phyloP scores from a whole-genome alignment of 2,329 filamentous ascomycete genomes.

The Fusarium nanum region DNA sequence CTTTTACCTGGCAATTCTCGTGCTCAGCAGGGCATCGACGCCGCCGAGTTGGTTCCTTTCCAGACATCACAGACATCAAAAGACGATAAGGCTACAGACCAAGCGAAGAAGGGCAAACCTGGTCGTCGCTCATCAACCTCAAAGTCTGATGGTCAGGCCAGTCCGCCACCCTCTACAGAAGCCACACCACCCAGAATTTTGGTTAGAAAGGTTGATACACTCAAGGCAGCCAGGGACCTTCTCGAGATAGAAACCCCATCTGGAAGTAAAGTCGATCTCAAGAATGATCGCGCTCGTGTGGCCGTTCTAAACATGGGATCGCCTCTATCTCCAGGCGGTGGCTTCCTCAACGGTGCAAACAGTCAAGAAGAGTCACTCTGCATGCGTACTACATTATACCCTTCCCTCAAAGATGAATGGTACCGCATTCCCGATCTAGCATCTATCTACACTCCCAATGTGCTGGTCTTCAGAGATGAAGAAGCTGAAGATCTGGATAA shows the following conservation, averaged over 20 bases:
- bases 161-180: neutral
- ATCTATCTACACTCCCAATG: constrained; percentile 67
- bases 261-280: constrained; percentile 3
- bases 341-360: constrained; percentile 68
- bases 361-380: constrained; percentile 73
- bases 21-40: constrained; percentile 65
- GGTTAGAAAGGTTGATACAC: constrained; percentile 63
- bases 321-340: constrained; percentile 69
- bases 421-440: constrained; percentile 70
- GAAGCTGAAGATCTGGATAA: constrained; percentile 53
- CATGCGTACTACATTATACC: constrained; percentile 68
- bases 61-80: accelerated
- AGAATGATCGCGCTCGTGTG: constrained; percentile 50
- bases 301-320: constrained; percentile 74
- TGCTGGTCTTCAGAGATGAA: constrained; percentile 66
- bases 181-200: constrained; percentile 52
- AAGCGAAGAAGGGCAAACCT: constrained; percentile 39
- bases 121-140: constrained; percentile 1
- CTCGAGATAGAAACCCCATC: constrained; percentile 2
- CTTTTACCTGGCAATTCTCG: constrained; percentile 64
- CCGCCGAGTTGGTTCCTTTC: constrained; percentile 57
- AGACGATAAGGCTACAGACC: constrained; percentile 2
- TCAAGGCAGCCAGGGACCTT: constrained; percentile 59
- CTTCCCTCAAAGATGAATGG: constrained; percentile 67
- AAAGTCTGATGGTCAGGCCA: neutral